Evolutionary conservation across 2,329 filamentous ascomycete genomes (phyloP).

Genomic region (Nannizziopsis arthrosporioides): DNA sequence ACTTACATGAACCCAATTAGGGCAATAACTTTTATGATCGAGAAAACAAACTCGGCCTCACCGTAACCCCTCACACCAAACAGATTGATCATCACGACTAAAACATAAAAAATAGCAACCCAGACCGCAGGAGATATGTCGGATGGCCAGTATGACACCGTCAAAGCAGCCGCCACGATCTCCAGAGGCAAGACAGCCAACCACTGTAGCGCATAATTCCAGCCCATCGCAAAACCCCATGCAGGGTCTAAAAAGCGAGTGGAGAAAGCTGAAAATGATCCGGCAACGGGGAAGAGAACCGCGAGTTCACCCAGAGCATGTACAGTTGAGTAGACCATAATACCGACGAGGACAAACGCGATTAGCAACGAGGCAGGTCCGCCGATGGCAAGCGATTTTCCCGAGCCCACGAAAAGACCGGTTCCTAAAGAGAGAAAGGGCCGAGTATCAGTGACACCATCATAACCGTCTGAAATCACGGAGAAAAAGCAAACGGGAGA

Average conservation of each 20-base stretch:
- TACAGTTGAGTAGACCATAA: constrained; percentile 58
- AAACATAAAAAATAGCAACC: constrained; percentile 44
- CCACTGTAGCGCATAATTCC: constrained; percentile 53
- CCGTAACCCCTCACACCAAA: constrained; percentile 42
- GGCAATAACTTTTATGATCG: constrained; percentile 41
- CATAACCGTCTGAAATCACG: too few species aligned
- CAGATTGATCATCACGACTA: constrained; percentile 51
- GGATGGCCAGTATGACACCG: constrained; percentile 50
- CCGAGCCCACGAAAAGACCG: constrained; percentile 34
- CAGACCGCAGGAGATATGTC: constrained; percentile 28
- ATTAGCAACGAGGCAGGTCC: constrained; percentile 36
- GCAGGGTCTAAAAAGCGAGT: constrained; percentile 37
- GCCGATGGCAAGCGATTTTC: constrained; percentile 27
- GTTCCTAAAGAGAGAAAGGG: constrained; percentile 22
- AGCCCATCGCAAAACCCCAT: constrained; percentile 39
- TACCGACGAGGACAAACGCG: constrained; percentile 34
- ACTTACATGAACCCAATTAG: constrained; percentile 47
- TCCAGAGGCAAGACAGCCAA: constrained; percentile 64
- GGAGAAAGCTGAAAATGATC: constrained; percentile 38
- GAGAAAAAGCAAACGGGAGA: too few species aligned
- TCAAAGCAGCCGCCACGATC: constrained; percentile 50
- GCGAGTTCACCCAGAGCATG: constrained; percentile 40
- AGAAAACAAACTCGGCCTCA: constrained; percentile 43
- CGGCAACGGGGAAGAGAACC: constrained; percentile 39
- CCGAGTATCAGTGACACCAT: too few species aligned